Conservation (phyloP, 1,284 basidiomycete species). For the Fistulina hepatica region DNA sequence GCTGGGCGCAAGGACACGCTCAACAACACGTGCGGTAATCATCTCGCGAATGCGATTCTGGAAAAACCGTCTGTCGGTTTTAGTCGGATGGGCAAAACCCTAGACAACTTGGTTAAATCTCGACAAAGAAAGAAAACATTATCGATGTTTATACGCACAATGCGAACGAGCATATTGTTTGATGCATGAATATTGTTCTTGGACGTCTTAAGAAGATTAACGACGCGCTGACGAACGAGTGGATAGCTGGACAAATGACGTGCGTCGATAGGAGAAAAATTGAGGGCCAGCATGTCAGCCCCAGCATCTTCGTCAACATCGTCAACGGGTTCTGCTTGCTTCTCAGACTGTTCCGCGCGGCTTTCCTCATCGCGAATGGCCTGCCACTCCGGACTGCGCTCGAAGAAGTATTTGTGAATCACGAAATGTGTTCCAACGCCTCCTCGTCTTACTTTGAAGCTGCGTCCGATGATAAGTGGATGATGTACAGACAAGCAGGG, state of each 20-base stretch:
- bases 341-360: slow-evolving; percentile 25
- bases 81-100: slow-evolving; percentile 64
- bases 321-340: slow-evolving; percentile 21
- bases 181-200: slow-evolving; percentile 56
- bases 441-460: slow-evolving; percentile 62
- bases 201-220: slow-evolving; percentile 57
- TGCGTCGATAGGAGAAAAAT: slow-evolving; percentile 64
- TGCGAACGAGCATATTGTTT: slow-evolving; percentile 55
- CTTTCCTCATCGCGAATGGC: slow-evolving; percentile 58
- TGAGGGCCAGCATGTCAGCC: slow-evolving; percentile 27
- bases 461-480: slow-evolving; percentile 19
- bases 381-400: slow-evolving; percentile 59
- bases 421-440: slow-evolving; percentile 68
- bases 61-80: slow-evolving; percentile 68
- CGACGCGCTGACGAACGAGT: slow-evolving; percentile 52
- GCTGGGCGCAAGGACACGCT: slow-evolving; percentile 58
- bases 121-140: neutral
- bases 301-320: slow-evolving; percentile 24
- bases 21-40: slow-evolving; percentile 57
- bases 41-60: slow-evolving; percentile 59
- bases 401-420: slow-evolving; percentile 71
- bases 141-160: slow-evolving; percentile 36
- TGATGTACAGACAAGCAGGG: neutral
- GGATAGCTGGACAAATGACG: slow-evolving; percentile 64
- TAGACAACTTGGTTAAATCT: slow-evolving; percentile 19